Evolutionary conservation across 2,329 filamentous ascomycete genomes (phyloP), one percentile per base, ranked within the genome.

Genomic region (Venturia oleaginea): DNA sequence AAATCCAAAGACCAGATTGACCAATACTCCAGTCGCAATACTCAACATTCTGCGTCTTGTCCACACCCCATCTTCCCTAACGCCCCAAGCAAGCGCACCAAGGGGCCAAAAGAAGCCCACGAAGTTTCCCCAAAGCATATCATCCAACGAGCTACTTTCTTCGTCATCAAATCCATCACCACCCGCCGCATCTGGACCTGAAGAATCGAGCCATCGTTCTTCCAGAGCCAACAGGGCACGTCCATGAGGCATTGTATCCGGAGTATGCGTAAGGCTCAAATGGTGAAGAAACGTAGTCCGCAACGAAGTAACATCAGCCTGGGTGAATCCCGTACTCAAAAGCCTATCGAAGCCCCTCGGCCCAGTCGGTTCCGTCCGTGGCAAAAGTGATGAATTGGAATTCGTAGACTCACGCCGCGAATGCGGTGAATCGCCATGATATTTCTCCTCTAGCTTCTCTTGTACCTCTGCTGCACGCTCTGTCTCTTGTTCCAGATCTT

Each of bases 81-180:
- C 83, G 61, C 95, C 79, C 91, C 92, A 97, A 62, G 88, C 86
- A 65, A 93, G 79, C 70, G 90, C 92, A 0, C 91, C 93, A 11
- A 97, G 76, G 4, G 94, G 94, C 85, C 93, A 97, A 74, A 99
- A 89, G 79, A 97, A 99, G 0, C 94, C 94, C 71, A 94, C 90
- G 66, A 95, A 79, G 75, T 94, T 91, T 4, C 92, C 94, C 77
- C 88, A 90, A 65, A 97, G 81, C 79, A 97, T 85, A 71, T 95
- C 88, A 71, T 97, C 93, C 55, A 96, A 78, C 13, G 89, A 83
- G 0, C 84, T 86, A 59, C 81, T 80, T 57, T 81, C 77, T 32
- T 76, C 78, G 19, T 73, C 71, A 51, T 76, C 75, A 0, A 69
- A 73, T 4, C 75, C 74, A 32, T 71, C 72, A 13, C 71, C 72